Evolutionary conservation across 371 early-diverging fungal species (phyloP).

Genomic region (Thermomucor indicae-seudaticae): DNA sequence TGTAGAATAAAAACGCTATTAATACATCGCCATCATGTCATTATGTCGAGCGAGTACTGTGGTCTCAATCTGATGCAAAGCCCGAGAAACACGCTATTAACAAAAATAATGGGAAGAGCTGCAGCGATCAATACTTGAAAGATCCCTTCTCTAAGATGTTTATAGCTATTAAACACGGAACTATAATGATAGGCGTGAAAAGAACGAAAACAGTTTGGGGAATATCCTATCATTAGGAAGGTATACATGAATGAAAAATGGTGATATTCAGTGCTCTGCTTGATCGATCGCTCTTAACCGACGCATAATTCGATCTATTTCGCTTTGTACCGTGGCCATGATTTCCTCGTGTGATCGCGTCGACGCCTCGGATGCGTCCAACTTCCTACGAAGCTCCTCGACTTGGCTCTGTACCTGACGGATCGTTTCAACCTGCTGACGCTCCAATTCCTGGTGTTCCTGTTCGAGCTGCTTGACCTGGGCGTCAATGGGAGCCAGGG

Average conservation of each 20-base stretch:
- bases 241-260: not conserved
- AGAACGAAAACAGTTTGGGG: too few species aligned
- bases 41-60: too few species aligned
- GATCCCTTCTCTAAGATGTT: too few species aligned
- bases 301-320: constrained; percentile 46
- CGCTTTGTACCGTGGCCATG: constrained; percentile 33
- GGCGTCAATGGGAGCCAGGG: constrained; percentile 14
- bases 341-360: constrained; percentile 36
- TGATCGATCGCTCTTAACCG: constrained; percentile 39
- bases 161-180: too few species aligned
- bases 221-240: too few species aligned
- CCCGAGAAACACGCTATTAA: too few species aligned
- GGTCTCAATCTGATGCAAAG: too few species aligned
- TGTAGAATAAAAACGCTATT: too few species aligned
- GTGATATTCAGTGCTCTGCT: constrained; percentile 8
- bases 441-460: constrained; percentile 24
- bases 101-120: too few species aligned
- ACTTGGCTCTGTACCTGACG: constrained; percentile 29
- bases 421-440: constrained; percentile 17
- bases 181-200: too few species aligned
- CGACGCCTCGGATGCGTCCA: constrained; percentile 21
- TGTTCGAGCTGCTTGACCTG: constrained; percentile 30
- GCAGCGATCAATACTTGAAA: too few species aligned
- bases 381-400: constrained; percentile 18
- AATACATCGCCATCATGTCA: too few species aligned